phyloP scores from a whole-genome alignment of 768 basidiomycete species.

The Mrakia blollopis region DNA sequence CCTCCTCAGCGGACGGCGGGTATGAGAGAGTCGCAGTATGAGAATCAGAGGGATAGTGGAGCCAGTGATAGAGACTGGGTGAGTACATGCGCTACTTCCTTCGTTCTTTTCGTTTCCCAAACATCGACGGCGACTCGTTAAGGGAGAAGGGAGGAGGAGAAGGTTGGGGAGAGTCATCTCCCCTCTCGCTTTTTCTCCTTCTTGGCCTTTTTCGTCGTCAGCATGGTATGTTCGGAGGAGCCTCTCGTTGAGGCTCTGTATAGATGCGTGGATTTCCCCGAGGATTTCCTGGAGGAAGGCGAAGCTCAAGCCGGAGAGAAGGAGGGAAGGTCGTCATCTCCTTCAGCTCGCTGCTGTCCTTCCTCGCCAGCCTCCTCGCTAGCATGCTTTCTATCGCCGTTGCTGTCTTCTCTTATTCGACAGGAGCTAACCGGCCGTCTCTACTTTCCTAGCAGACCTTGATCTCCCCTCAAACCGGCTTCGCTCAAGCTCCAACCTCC shows the following conservation, averaged over 20 bases:
- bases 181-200: background rate
- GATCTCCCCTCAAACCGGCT: background rate
- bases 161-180: constrained; percentile 10
- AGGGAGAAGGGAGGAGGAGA: background rate
- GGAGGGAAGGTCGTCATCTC: background rate
- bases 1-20: background rate
- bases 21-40: background rate
- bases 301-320: no score
- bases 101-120: background rate
- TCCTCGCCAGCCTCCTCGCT: background rate
- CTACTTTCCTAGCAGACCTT: background rate
- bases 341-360: background rate
- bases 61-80: constrained; percentile 2
- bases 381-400: background rate
- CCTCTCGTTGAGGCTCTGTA: no score
- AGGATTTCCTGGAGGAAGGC: no score
- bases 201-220: background rate
- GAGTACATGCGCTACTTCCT: background rate
- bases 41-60: background rate
- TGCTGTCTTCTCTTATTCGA: background rate
- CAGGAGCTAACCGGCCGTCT: background rate
- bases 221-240: no score
- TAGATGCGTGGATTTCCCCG: no score
- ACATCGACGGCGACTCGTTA: background rate
- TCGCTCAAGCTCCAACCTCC: background rate